Base-by-base conservation (phyloP, 352 stramenopile genomes). In the Globisporangium camurandrum region DNA sequence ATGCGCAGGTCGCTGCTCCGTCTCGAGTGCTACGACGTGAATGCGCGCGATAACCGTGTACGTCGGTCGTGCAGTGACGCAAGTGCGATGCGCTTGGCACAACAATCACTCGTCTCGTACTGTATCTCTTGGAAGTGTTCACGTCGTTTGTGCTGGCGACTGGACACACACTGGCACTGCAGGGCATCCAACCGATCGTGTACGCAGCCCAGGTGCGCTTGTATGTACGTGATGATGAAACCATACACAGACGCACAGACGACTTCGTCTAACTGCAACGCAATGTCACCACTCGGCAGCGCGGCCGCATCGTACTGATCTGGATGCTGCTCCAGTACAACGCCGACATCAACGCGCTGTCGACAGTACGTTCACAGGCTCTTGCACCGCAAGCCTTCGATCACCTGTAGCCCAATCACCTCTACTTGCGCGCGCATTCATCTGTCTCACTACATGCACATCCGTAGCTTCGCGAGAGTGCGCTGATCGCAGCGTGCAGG, bases 181-280 rank as follows among this genome's bases (percentile, higher is more conserved):
- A 82, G 70, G 75, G 71, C 0, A 57, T 78, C 1, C 72, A 71
- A 4, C 66, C 70, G 30, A 82, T 86, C 30, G 51, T 87, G 17
- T 84, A 87, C 31, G 71, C 75, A 14, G 74, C 63, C 16, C 83
- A 77, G 57, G 69, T 82, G 19, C 40, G 47, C 14, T 38, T n/a
- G n/a, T n/a, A n/a, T n/a, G n/a, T n/a, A n/a, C n/a, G n/a, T n/a
- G n/a, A n/a, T n/a, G n/a, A n/a, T n/a, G n/a, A n/a, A n/a, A n/a
- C n/a, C n/a, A n/a, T n/a, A n/a, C n/a, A n/a, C n/a, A n/a, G n/a
- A n/a, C n/a, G n/a, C n/a, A n/a, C n/a, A n/a, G n/a, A n/a, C n/a
- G n/a, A n/a, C n/a, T n/a, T n/a, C n/a, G n/a, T n/a, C n/a, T n/a
- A n/a, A n/a, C n/a, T n/a, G n/a, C n/a, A n/a, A n/a, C n/a, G n/a